phyloP scores from a whole-genome alignment of 2,329 filamentous ascomycete genomes.

The Pestalotiopsis sp. region DNA sequence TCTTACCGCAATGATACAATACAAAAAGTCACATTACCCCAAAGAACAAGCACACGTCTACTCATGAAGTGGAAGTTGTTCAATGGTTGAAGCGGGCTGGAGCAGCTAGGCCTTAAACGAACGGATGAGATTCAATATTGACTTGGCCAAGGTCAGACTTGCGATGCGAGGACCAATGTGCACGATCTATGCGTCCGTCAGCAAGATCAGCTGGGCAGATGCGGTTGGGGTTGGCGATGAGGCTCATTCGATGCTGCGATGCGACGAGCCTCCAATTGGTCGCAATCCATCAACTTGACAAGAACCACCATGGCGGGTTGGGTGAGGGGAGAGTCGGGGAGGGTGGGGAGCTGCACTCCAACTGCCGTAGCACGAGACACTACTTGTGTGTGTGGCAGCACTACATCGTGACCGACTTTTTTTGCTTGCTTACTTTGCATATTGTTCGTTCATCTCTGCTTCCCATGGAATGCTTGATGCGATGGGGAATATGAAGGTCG shows the following conservation, averaged over 20 bases:
- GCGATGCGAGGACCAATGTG: not conserved
- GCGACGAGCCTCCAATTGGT: not conserved
- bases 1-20: too few species aligned
- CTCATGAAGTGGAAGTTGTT: too few species aligned
- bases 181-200: not conserved
- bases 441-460: not conserved
- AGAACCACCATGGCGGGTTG: not conserved
- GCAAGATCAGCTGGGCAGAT: not conserved
- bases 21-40: too few species aligned
- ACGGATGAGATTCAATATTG: too few species aligned
- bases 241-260: not conserved
- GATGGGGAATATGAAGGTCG: not conserved
- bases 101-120: too few species aligned
- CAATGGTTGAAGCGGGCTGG: too few species aligned
- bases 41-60: too few species aligned
- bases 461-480: not conserved
- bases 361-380: slow-evolving; percentile 3
- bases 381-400: not conserved
- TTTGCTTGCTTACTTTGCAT: not conserved
- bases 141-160: too few species aligned
- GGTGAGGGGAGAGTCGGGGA: not conserved
- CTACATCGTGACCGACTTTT: slow-evolving; percentile 2
- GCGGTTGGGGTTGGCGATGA: not conserved
- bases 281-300: not conserved
- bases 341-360: not conserved